Evolutionary conservation across 2,329 filamentous ascomycete genomes (phyloP), one percentile per base, ranked within the genome.

Genomic region (Mycosphaerella sp.): DNA sequence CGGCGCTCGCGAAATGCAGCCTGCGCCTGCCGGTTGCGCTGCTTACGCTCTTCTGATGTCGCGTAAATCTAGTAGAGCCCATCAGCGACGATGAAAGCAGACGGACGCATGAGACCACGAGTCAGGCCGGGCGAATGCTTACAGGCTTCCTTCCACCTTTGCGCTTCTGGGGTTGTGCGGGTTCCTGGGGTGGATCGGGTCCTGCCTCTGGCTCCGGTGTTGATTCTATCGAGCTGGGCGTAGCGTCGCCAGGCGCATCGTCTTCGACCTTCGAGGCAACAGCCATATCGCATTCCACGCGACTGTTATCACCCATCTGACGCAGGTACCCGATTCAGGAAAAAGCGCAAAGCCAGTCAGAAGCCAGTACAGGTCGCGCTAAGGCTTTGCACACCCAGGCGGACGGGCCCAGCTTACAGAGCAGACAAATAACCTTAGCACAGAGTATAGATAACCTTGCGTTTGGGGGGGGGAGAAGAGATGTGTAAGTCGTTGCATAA

Each of bases 71-170:
- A 36, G 56, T 41, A 23, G 46, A 17, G 48, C n/a, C 17, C 21
- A 32, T 59, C 38, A 59, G 55, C 44, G 32, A 42, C 47, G 14
- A n/a, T 12, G 31, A 7, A 40, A 23, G 21, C 42, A 21, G 21
- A 21, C 21, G 21, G 45, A 51, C 17, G 44, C 2, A 17, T n/a
- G 38, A 50, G 45, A 40, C 32, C 49, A 48, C 53, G 55, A 60
- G 48, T 56, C 49, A 55, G 52, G 42, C 14, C 23, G 64, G 58
- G 11, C 12, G 11, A 60, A 56, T 63, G 79, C 82, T 73, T 84
- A 97, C 93, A 69, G 93, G 93, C 78, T 97, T 98, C 69, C 93
- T 85, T 58, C 93, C 93, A 68, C 93, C 93, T 78, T 98, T 98
- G 69, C 93, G 84, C 79, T 98, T 98, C 69, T 91, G 90, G 48